Evolutionary conservation across 108 stramenopile genomes (phyloP), one percentile per base, ranked within the genome.

Genomic region (Craspedostauros australis): DNA sequence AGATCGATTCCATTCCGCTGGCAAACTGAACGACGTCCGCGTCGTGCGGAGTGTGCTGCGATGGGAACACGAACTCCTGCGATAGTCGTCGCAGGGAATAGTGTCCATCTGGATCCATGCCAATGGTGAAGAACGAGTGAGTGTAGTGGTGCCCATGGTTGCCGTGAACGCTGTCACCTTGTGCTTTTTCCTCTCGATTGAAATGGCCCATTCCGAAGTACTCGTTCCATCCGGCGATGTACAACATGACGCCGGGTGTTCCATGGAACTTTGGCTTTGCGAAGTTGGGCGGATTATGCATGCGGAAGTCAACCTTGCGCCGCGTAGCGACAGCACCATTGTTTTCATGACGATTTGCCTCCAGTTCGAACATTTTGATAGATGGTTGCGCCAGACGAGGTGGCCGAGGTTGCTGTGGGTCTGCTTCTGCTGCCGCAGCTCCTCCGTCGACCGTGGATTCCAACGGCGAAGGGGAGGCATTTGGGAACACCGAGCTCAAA

Each of bases 71-170:
- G 64, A 84, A 88, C 64, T 88, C 82, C 51, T 72, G 73, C 2
- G 74, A 75, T 0, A 87, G 25, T 16, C 72, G 39, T 39, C 51
- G 62, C 44, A 88, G 45, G 21, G 50, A 58, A 56, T 58, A 76
- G n/a, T n/a, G n/a, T n/a, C n/a, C n/a, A 1, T 50, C 49, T 24
- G 29, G 41, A 32, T 19, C 27, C 40, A 21, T 24, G 16, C 62
- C 18, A 32, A 63, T 57, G 24, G 51, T 75, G 32, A 61, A 64
- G 39, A 58, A 77, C 29, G 61, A 59, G 64, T 54, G 75, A 41
- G 62, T 88, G 46, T 88, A 88, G 48, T 88, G 86, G 68, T 88
- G 86, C 14, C 86, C 86, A 64, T 73, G 77, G 23, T 66, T 28
- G 21, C 80, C 80, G 59, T 77, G 77, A 15, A 66, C 61, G 11